Conservation (phyloP, 768 basidiomycete genomes). For the Trametes gibbosa region DNA sequence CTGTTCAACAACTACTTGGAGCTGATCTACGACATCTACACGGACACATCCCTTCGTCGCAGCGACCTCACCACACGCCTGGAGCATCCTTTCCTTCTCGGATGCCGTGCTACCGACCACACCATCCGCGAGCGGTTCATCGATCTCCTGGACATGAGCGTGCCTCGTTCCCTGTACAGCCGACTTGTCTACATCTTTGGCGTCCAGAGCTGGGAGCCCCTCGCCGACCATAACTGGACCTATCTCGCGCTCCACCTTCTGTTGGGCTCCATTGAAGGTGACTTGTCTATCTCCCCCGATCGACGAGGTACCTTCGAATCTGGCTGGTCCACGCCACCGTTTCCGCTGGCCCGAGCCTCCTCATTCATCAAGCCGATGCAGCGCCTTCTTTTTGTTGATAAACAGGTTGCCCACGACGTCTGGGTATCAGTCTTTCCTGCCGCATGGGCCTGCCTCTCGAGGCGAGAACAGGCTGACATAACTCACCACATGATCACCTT, state of each 20-base stretch:
- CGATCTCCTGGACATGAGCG: slow-evolving; percentile 84
- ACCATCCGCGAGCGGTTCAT: slow-evolving; percentile 80
- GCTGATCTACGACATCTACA: slow-evolving; percentile 93
- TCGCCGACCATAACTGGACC: slow-evolving; percentile 93
- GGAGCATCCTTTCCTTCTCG: slow-evolving; percentile 90
- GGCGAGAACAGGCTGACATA: slow-evolving; percentile 85
- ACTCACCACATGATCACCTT: slow-evolving; percentile 88
- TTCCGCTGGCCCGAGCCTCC: slow-evolving; percentile 43
- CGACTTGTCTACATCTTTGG: slow-evolving; percentile 89
- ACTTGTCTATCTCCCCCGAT: slow-evolving; percentile 40
- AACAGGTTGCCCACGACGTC: slow-evolving; percentile 69
- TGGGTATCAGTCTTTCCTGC: slow-evolving; percentile 90
- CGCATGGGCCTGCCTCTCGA: slow-evolving; percentile 79
- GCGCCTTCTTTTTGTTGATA: slow-evolving; percentile 78
- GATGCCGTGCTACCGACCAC: slow-evolving; percentile 82
- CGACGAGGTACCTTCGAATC: slow-evolving; percentile 37
- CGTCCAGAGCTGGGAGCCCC: slow-evolving; percentile 91
- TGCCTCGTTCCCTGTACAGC: slow-evolving; percentile 77
- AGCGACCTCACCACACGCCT: slow-evolving; percentile 92
- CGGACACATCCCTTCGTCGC: slow-evolving; percentile 76
- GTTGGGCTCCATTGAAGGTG: slow-evolving; percentile 64
- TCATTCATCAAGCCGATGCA: slow-evolving; percentile 75
- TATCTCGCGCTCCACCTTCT: slow-evolving; percentile 87
- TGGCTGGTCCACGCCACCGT: slow-evolving; percentile 33
- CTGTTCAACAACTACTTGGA: slow-evolving; percentile 84